Base-by-base conservation (phyloP, 148 eudicot species). In the Amaranthus cruentus region DNA sequence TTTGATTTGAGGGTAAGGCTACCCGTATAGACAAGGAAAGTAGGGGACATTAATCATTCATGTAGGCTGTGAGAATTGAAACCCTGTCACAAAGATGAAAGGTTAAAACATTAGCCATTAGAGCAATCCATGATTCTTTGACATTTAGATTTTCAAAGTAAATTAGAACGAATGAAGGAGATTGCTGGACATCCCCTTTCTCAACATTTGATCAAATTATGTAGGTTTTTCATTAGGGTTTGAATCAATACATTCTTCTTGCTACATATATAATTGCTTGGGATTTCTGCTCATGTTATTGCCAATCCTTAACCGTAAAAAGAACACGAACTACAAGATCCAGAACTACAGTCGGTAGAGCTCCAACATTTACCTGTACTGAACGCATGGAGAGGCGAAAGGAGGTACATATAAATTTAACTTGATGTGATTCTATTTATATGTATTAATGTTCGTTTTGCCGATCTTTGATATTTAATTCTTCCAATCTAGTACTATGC, bases 301-400 rank as follows among this genome's bases (percentile, higher is more conserved):
- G 69, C 49, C 69, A 54, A 82, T 76, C 84, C 91, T 88, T 87
- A 87, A 74, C 90, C 74, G 70, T 71, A 46, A 64, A 78, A 80
- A 85, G 92, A 66, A 83, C 88, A 63, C 83, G 92, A 56, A 84
- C 89, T 47, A 78, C 75, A 42, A 86, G 84, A 80, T 88, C 87
- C 75, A 88, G 72, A 82, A 80, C 92, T 53, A 96, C 99, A 69
- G 95, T 92, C 52, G 82, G 86, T 47, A 87, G 90, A 47, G 96
- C 91, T 75, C 99, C 99, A 68, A 79, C 81, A 70, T 96, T 96
- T 73, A 76, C 62, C 73, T 79, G 77, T 28, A 81, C 57, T 13
- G 81, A 78, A 5, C 97, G 99, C 63, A 74, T 86, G 72, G 87
- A 83, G 75, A 90, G 81, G 74, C 91, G 99, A 42, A 90, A 79